These are phyloP conservation scores for Eucalyptus regnans DNA, from an alignment of 345 rosid genomes.

Conservation along the genomic window DNA sequence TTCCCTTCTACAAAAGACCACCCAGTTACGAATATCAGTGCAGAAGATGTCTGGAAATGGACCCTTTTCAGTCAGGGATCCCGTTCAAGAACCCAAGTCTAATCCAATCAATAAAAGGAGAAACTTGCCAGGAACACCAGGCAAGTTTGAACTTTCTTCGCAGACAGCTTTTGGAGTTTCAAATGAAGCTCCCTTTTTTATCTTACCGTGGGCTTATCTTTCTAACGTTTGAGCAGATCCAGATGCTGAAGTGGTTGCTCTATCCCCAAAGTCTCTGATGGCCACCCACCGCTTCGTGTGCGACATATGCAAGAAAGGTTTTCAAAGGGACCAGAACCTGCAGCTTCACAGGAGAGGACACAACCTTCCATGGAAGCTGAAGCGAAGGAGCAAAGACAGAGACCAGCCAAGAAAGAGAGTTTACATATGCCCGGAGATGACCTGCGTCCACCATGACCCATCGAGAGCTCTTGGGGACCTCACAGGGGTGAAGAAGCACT, in stretches of 20 bases:
- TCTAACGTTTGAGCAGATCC: slow-evolving; percentile 21
- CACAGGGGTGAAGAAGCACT: slow-evolving; percentile 38
- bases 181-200: neutral
- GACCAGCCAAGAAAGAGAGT: slow-evolving; percentile 18
- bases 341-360: neutral
- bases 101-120: slow-evolving; percentile 43
- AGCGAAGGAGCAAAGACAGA: neutral
- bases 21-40: neutral
- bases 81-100: slow-evolving; percentile 51
- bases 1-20: neutral
- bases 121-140: slow-evolving; percentile 73
- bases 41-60: slow-evolving; percentile 25
- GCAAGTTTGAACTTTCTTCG: slow-evolving; percentile 8
- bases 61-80: slow-evolving; percentile 6
- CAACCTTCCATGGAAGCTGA: neutral
- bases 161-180: neutral
- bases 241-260: slow-evolving; percentile 1
- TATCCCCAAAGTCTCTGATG: neutral
- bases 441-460: slow-evolving; percentile 35
- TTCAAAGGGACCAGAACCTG: neutral
- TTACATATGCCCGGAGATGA: slow-evolving; percentile 33
- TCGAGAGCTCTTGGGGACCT: slow-evolving; percentile 35
- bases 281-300: neutral
- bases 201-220: neutral
- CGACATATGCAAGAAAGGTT: neutral